These are phyloP conservation scores for Rosa chinensis DNA, from an alignment of 306 rosid species.

Conservation along the genomic window DNA sequence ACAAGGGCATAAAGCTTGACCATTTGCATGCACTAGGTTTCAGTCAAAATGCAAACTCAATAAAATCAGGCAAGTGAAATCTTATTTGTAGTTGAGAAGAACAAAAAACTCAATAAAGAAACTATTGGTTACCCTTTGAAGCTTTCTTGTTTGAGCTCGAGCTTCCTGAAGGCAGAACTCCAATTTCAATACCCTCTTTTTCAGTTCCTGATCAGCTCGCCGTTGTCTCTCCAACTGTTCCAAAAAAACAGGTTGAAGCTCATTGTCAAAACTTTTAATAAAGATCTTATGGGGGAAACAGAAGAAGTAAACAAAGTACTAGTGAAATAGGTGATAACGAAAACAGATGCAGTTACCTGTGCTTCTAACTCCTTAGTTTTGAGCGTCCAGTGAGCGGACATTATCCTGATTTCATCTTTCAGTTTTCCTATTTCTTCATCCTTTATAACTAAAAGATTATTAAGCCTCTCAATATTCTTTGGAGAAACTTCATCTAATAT, in stretches of 20 bases:
- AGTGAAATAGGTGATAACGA: not conserved
- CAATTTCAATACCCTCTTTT: slow-evolving; percentile 85
- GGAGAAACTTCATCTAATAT: slow-evolving; percentile 83
- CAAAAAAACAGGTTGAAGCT: slow-evolving; percentile 24
- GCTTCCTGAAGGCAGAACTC: slow-evolving; percentile 96
- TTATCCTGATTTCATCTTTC: slow-evolving; percentile 76
- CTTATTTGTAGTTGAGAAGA: not conserved
- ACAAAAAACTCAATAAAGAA: not conserved
- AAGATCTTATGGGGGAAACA: slow-evolving; percentile 5
- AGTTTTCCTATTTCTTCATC: slow-evolving; percentile 75
- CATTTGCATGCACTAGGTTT: not conserved
- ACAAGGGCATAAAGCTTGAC: not conserved
- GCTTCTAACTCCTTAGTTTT: slow-evolving; percentile 93
- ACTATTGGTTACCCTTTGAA: slow-evolving; percentile 69
- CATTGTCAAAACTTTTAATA: slow-evolving; percentile 19
- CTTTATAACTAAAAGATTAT: slow-evolving; percentile 61
- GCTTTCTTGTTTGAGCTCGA: slow-evolving; percentile 88
- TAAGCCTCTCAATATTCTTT: slow-evolving; percentile 73
- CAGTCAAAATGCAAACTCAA: not conserved
- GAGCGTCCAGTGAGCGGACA: slow-evolving; percentile 86
- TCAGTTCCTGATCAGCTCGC: slow-evolving; percentile 87
- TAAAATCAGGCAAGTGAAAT: not conserved
- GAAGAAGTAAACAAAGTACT: slow-evolving; percentile 8
- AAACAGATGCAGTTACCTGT: slow-evolving; percentile 54
- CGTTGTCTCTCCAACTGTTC: slow-evolving; percentile 93